phyloP scores from a whole-genome alignment of 768 basidiomycete genomes.

The Kwoniella heveanensis region DNA sequence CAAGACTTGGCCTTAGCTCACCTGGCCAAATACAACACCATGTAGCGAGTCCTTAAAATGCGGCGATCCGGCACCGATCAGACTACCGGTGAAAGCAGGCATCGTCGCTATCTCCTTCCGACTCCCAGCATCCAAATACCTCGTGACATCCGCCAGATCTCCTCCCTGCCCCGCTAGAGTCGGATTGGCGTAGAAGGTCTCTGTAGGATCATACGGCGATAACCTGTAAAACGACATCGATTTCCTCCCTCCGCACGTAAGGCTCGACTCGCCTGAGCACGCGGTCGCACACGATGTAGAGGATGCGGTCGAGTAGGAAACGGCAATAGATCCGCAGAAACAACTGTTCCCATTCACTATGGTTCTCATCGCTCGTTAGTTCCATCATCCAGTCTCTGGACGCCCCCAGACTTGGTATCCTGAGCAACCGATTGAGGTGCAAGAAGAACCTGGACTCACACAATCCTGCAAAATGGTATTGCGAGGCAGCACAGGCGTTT shows the following conservation, averaged over 20 bases:
- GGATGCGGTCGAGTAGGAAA: slow-evolving; percentile 7
- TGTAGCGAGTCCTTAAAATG: slow-evolving; percentile 1
- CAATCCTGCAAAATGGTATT: slow-evolving; percentile 11
- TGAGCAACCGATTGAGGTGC: not conserved
- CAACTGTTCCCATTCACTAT: slow-evolving; percentile 12
- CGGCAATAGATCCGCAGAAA: slow-evolving; percentile 11
- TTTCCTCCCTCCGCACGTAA: slow-evolving; percentile 1
- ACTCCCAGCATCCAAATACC: not conserved
- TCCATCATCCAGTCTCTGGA: too few species aligned
- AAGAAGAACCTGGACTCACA: not conserved
- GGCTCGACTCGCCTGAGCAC: not conserved
- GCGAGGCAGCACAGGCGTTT: slow-evolving; percentile 4
- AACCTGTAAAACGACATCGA: slow-evolving; percentile 10
- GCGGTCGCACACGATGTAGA: not conserved
- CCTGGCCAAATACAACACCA: slow-evolving; percentile 6
- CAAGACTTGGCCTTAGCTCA: not conserved
- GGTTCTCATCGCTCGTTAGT: too few species aligned
- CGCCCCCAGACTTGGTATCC: too few species aligned
- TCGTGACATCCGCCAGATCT: not conserved
- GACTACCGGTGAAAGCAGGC: slow-evolving; percentile 8
- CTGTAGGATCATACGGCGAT: not conserved
- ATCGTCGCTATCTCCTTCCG: slow-evolving; percentile 2
- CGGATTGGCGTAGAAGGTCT: not conserved
- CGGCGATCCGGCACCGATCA: slow-evolving; percentile 8
- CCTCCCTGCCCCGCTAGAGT: not conserved